Evolutionary conservation across 176 grass and related monocot species (phyloP), one percentile per base, ranked within the genome.

Genomic region (Puccinellia tenuiflora): DNA sequence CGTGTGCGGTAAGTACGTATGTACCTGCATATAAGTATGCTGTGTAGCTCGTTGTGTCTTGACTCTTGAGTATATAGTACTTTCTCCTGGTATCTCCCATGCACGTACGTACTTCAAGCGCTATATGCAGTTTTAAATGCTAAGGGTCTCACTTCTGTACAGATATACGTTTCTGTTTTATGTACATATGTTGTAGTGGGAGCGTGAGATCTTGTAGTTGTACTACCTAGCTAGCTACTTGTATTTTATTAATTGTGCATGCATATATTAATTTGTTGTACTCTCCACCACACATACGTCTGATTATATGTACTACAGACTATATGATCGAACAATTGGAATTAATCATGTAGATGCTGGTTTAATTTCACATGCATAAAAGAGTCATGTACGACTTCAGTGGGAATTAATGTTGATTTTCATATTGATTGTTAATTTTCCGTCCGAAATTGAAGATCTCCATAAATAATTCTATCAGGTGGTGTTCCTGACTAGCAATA

Each of bases 81-180:
- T 42, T 15, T 70, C 67, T 65, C 56, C 29, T 83, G 66, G 79
- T 75, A 85, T 75, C 40, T 68, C 59, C 83, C 78, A 78, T 79
- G 71, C 7, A 26, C 38, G 13, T 6, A 35, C 69, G 25, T 15
- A 65, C 18, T 52, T 42, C 43, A 53, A 54, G 40, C 21, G 4
- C 45, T 25, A 13, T 48, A 56, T 63, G 62, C 60, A 35, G 4
- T 37, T 85, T 63, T 60, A 70, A 71, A 85, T 82, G 72, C 43
- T 76, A 81, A 20, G 18, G 52, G 53, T 45, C 73, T 45, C 73
- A 64, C 8, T 46, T 84, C 33, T 62, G 61, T 64, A 81, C 78
- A 69, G 39, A 62, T 45, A 65, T 55, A 77, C 61, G 48, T 71
- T n/a, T 77, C 43, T 73, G 45, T 40, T 39, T 82, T 82, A 38